A percentile compares a stretch with the other conserved stretches of the same genome.
Conservation (phyloP, 1,139 yeast genomes). For the Barnettozyma hawaiiensis region DNA sequence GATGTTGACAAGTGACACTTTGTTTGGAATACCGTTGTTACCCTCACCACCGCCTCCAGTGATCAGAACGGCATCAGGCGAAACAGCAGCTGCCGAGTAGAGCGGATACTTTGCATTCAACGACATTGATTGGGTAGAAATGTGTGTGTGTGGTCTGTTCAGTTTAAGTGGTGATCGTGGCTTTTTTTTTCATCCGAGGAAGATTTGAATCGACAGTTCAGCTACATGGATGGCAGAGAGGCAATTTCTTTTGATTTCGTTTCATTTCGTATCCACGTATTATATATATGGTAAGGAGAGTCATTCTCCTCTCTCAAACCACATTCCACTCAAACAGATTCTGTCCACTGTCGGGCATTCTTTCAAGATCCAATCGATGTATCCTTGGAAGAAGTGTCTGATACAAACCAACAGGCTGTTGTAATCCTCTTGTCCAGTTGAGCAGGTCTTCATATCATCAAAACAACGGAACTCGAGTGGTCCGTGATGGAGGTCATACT, state of each 20-base stretch:
- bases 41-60: constrained; percentile 98
- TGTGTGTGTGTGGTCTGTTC: background rate
- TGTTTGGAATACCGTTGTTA: constrained; percentile 81
- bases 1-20: constrained; percentile 52
- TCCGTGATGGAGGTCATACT: constrained; percentile 39
- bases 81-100: constrained; percentile 68
- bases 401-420: constrained; percentile 27
- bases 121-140: constrained; percentile 1
- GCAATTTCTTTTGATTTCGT: too few species aligned
- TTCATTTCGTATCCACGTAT: background rate
- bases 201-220: too few species aligned
- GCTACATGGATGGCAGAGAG: too few species aligned
- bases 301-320: constrained; percentile 5
- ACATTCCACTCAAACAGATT: constrained; percentile 7
- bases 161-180: background rate
- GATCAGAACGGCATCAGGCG: constrained; percentile 56
- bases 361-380: constrained; percentile 4
- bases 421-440: constrained; percentile 29
- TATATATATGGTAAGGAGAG: too few species aligned
- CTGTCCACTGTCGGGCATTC: constrained; percentile 3
- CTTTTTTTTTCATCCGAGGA: too few species aligned
- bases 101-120: constrained; percentile 68
- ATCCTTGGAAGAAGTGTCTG: constrained; percentile 35
- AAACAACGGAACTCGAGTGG: constrained; percentile 33
- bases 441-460: constrained; percentile 30